These are phyloP conservation scores for Anthoceros angustus DNA, from an alignment of 225 moss, liverwort and hornwort species.

Conservation along the genomic window DNA sequence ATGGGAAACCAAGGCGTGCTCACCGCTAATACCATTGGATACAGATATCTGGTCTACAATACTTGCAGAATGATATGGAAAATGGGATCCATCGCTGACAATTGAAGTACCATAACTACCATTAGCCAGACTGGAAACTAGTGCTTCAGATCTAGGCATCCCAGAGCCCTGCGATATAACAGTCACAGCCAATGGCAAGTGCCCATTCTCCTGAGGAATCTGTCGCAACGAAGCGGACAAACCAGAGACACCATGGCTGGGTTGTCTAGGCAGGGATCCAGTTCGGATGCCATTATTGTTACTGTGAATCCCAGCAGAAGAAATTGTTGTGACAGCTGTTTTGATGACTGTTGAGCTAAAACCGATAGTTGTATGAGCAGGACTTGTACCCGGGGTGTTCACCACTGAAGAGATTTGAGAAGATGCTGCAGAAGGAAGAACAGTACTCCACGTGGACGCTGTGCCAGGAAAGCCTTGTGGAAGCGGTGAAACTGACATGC, in stretches of 20 bases:
- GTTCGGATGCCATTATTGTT: constrained; percentile 19
- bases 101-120: background rate
- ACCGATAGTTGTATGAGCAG: constrained; percentile 24
- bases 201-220: background rate
- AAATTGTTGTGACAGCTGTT: constrained; percentile 12
- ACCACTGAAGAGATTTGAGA: constrained; percentile 24
- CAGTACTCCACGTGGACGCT: background rate
- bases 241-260: constrained; percentile 20
- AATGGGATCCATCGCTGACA: background rate
- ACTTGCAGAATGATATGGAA: background rate
- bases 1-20: background rate
- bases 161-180: background rate
- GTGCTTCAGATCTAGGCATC: background rate
- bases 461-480: constrained; percentile 3
- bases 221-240: constrained; percentile 20
- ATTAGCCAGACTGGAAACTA: background rate
- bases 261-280: constrained; percentile 11
- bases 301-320: constrained; percentile 11
- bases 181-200: background rate
- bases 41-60: background rate
- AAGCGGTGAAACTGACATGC: constrained; percentile 16
- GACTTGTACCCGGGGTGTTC: constrained; percentile 29
- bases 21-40: background rate
- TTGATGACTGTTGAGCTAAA: constrained; percentile 19
- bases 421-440: constrained; percentile 22